These are phyloP conservation scores for Sporothrix schenckii DNA, from an alignment of 2,329 filamentous ascomycete species.

Conservation along the genomic window DNA sequence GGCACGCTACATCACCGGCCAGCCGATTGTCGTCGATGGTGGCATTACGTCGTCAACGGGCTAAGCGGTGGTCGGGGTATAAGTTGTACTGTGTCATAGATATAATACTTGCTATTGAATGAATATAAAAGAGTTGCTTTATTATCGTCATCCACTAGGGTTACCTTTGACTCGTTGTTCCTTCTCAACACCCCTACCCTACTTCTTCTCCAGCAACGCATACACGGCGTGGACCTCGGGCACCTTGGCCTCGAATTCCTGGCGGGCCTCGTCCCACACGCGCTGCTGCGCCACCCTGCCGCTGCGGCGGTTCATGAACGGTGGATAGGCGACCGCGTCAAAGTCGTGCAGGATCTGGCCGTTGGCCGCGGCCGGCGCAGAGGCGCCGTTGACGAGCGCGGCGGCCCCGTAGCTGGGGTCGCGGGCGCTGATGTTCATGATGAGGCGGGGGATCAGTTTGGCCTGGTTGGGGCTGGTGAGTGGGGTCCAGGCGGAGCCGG, in stretches of 20 bases:
- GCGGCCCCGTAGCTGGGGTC: constrained; percentile 45
- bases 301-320: constrained; percentile 44
- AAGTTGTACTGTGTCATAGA: too few species aligned
- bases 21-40: constrained; percentile 24
- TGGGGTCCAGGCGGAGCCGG: constrained; percentile 46
- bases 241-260: constrained; percentile 40
- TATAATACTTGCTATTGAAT: too few species aligned
- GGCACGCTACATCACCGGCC: constrained; percentile 24
- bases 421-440: constrained; percentile 46
- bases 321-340: constrained; percentile 44
- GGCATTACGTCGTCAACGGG: constrained; percentile 24
- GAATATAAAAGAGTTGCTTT: too few species aligned
- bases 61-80: neutral
- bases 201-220: constrained; percentile 35
- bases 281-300: constrained; percentile 38
- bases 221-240: constrained; percentile 39
- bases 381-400: constrained; percentile 46
- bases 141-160: too few species aligned
- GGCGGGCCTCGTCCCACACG: constrained; percentile 40
- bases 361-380: constrained; percentile 40
- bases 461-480: constrained; percentile 45
- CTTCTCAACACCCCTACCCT: neutral
- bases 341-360: constrained; percentile 48
- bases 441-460: constrained; percentile 45
- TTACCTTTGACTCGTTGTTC: too few species aligned